Conservation (phyloP, 139 green algal species). For the Tetraselmis chui region DNA sequence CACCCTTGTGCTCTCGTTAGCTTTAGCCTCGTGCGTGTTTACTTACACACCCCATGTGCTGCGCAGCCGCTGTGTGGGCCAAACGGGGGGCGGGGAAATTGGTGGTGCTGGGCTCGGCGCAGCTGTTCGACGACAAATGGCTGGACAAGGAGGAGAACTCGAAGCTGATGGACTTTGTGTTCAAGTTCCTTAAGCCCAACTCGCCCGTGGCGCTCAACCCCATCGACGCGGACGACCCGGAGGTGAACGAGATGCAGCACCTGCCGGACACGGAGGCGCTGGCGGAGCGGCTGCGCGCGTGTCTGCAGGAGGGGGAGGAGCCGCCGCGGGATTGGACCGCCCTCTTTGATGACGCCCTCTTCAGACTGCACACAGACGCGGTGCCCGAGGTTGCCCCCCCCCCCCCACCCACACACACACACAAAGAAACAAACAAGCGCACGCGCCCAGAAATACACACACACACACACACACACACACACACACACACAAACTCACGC, state of each 20-base stretch:
- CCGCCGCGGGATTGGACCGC: slow-evolving; percentile 63
- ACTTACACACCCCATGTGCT: too few relatives aligned
- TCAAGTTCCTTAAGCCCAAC: slow-evolving; percentile 63
- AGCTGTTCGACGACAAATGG: slow-evolving; percentile 77
- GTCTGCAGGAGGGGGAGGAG: slow-evolving; percentile 56
- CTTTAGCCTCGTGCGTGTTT: too few relatives aligned
- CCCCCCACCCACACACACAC: neutral
- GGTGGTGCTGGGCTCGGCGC: slow-evolving; percentile 54
- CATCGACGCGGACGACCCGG: slow-evolving; percentile 60
- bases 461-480: too few relatives aligned
- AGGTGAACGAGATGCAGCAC: slow-evolving; percentile 57
- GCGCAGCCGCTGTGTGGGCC: slow-evolving; percentile 52
- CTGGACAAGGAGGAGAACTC: slow-evolving; percentile 82
- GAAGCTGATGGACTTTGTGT: slow-evolving; percentile 71
- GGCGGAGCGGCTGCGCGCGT: slow-evolving; percentile 58
- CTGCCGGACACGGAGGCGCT: slow-evolving; percentile 66
- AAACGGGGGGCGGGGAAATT: slow-evolving; percentile 43
- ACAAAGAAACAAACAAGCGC: too few relatives aligned
- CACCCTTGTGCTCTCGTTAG: too few relatives aligned
- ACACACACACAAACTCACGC: too few relatives aligned
- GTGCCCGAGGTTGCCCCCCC: slow-evolving; percentile 37
- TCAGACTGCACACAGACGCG: slow-evolving; percentile 38
- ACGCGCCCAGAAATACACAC: too few relatives aligned
- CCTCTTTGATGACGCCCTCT: slow-evolving; percentile 64
- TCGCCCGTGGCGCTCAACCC: slow-evolving; percentile 45